phyloP scores from a whole-genome alignment of 2,329 filamentous ascomycete genomes.

The Fusarium aywerte region DNA sequence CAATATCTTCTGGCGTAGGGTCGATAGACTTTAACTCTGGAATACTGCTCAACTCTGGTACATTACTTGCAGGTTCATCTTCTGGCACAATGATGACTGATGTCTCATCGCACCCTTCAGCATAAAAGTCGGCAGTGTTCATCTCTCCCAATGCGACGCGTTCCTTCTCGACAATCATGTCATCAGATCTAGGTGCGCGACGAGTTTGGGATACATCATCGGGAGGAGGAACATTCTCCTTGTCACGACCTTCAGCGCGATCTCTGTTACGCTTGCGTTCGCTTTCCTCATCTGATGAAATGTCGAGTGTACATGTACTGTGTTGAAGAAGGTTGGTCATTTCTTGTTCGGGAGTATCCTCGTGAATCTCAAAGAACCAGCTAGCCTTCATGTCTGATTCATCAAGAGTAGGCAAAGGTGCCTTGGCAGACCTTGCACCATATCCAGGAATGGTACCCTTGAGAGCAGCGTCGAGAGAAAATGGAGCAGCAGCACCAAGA shows the following conservation, averaged over 20 bases:
- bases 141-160: conserved; percentile 75
- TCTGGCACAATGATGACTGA: conserved; percentile 71
- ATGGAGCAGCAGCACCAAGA: conserved; percentile 69
- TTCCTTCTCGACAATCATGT: conserved; percentile 71
- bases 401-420: conserved; percentile 47
- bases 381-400: conserved; percentile 66
- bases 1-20: conserved; percentile 45
- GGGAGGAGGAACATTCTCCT: conserved; percentile 90
- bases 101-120: conserved; percentile 70
- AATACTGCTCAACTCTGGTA: neutral
- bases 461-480: conserved; percentile 86
- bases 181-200: conserved; percentile 54
- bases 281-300: conserved; percentile 86
- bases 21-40: conserved; percentile 35
- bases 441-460: conserved; percentile 78
- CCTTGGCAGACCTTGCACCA: conserved; percentile 50
- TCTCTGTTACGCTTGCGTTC: conserved; percentile 64
- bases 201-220: conserved; percentile 70
- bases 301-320: conserved; percentile 85
- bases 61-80: conserved; percentile 56
- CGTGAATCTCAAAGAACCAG: conserved; percentile 95
- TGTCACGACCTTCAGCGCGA: conserved; percentile 73
- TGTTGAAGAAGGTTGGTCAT: conserved; percentile 94
- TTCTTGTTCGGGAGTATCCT: conserved; percentile 90
- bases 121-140: conserved; percentile 73